These are phyloP conservation scores for Micractinium sp. DNA, from an alignment of 139 green algal genomes.

Conservation along the genomic window DNA sequence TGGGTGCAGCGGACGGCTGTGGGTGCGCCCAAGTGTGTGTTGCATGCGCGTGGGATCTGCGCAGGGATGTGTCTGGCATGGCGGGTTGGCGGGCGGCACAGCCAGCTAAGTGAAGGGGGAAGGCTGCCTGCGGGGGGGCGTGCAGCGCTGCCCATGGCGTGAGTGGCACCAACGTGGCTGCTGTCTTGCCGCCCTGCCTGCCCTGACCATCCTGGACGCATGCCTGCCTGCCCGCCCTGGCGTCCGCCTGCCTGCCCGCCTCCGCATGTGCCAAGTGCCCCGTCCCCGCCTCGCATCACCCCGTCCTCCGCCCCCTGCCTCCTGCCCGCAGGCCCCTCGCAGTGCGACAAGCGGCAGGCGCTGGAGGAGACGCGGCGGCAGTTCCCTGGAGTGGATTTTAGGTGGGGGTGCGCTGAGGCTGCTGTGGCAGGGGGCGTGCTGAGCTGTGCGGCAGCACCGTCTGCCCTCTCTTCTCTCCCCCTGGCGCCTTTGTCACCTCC, in stretches of 20 bases:
- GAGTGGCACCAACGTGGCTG: too few species aligned
- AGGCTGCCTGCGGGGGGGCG: too few species aligned
- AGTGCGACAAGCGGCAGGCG: constrained; percentile 53
- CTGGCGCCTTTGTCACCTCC: neutral
- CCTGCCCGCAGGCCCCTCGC: constrained; percentile 29
- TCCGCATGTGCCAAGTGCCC: neutral
- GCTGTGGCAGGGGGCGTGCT: neutral
- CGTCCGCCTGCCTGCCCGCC: too few species aligned
- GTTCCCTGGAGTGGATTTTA: constrained; percentile 65
- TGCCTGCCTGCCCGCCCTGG: neutral
- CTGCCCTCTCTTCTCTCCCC: neutral
- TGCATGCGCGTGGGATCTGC: too few species aligned
- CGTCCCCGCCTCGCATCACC: neutral
- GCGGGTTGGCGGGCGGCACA: too few species aligned
- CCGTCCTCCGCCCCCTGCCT: neutral
- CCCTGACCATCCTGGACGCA: neutral
- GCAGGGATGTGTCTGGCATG: neutral
- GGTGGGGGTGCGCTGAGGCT: neutral
- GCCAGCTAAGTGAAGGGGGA: too few species aligned
- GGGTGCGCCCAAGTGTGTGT: neutral
- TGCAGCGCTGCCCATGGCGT: too few species aligned
- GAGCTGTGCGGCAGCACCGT: neutral
- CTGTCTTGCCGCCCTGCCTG: neutral
- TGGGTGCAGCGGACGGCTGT: neutral
- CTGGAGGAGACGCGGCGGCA: constrained; percentile 15